Evolutionary conservation across 192 early-diverging fungal genomes (phyloP).

Genomic region (Lobosporangium transversale): DNA sequence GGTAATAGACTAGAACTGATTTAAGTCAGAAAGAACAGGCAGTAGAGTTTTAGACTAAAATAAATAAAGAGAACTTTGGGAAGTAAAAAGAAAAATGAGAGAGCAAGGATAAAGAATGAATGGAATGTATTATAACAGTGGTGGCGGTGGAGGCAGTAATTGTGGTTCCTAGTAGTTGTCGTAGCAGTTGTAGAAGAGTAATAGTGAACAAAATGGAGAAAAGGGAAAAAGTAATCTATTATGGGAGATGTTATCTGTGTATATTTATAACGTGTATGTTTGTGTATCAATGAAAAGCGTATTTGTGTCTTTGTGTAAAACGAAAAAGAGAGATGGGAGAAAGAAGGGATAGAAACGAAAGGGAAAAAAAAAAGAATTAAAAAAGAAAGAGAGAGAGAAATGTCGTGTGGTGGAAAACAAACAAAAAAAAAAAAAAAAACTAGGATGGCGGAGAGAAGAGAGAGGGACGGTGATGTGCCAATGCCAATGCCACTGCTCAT

Average conservation of each 20-base stretch:
- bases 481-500: background rate
- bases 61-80: no score
- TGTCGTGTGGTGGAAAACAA: slow-evolving; percentile 3
- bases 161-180: no score
- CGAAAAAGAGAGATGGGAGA: background rate
- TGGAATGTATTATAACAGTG: background rate
- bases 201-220: no score
- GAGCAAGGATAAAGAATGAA: background rate
- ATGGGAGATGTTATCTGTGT: no score
- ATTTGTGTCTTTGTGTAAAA: no score
- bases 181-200: no score
- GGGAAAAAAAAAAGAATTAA: background rate
- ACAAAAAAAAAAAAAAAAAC: slow-evolving; percentile 10
- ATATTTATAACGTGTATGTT: no score
- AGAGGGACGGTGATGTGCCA: background rate
- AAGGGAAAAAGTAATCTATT: no score
- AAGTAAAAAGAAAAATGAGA: no score
- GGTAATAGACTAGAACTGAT: background rate
- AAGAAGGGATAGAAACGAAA: slow-evolving; percentile 5
- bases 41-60: background rate
- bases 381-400: background rate
- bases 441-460: background rate
- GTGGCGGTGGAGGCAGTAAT: no score
- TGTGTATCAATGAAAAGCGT: no score
- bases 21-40: background rate